Base-by-base conservation (phyloP, 495 filamentous ascomycete genomes). In the Aspergillus mulundensis region DNA sequence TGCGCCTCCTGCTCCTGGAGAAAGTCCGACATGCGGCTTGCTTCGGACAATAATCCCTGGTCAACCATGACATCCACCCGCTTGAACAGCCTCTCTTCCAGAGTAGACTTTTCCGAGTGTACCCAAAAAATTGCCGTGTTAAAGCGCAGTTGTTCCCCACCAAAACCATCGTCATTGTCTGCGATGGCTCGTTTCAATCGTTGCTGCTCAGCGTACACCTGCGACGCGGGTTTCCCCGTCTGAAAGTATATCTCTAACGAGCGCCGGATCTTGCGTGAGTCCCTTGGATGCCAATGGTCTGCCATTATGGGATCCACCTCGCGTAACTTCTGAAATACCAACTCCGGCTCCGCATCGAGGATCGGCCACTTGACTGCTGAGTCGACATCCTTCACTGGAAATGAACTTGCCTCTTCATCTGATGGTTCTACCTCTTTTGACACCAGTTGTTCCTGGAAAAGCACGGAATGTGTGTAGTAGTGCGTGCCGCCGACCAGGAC, bases 401-500 rank as follows among this genome's bases (percentile, higher is more conserved):
- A 34, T 1, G 32, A 40, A 21, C 21, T 39, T 12, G 48, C 50
- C 6, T 68, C 66, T 56, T 60, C 61, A 28, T 61, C 65, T 32
- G 40, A 57, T 36, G 43, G 45, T 11, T 43, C 63, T 21, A 25
- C 56, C n/a, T 51, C 63, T 44, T 76, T 68, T 16, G 74, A 69
- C 16, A 89, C 72, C 28, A 90, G 57, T 24, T 73, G 69, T 46
- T 90, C 84, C 19, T 87, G 74, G 65, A 96, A 95, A 8, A 99
- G 76, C 15, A 97, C 80, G 2, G 87, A 81, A 63, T 97, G 91
- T 0, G 90, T 85, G 64, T 99, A 99, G 67, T 97, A 97, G 60
- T 95, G 89, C 5, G 91, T 95, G 23, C 95, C 95, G 15, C 95
- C 95, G 8, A 97, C 95, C 3, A 99, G 69, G 20, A 99, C 89